Evolutionary conservation across 2,329 filamentous ascomycete species (phyloP).

Genomic region (Verticillium albo-atrum): DNA sequence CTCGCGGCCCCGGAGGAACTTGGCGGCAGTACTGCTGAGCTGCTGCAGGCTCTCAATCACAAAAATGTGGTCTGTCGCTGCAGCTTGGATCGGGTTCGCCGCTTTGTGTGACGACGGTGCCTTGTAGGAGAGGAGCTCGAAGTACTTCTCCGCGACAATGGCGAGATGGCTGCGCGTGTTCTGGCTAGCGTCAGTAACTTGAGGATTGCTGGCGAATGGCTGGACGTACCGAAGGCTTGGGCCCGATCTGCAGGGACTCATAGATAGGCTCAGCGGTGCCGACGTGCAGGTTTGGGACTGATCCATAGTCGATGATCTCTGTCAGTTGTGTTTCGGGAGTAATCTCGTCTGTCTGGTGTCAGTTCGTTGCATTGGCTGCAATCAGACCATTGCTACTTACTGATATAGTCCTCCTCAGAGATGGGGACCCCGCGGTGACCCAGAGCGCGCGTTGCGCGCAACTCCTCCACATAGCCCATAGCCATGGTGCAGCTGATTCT

Average conservation of each 20-base stretch:
- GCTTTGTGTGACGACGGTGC: constrained; percentile 48
- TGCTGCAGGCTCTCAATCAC: constrained; percentile 35
- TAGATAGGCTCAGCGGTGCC: constrained; percentile 32
- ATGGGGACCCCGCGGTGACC: constrained; percentile 35
- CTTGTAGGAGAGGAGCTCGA: constrained; percentile 44
- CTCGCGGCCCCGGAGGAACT: constrained; percentile 26
- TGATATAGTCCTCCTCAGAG: constrained; percentile 37
- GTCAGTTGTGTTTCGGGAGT: constrained; percentile 32
- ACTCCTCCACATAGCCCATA: constrained; percentile 48
- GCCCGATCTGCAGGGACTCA: constrained; percentile 43
- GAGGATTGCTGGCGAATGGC: background rate
- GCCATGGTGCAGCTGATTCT: constrained; percentile 46
- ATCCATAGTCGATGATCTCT: constrained; percentile 46
- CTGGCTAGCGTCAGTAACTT: constrained; percentile 24
- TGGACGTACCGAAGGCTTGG: constrained; percentile 42
- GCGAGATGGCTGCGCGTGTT: constrained; percentile 43
- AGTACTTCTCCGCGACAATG: constrained; percentile 45
- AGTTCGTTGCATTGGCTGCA: background rate
- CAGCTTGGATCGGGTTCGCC: constrained; percentile 28
- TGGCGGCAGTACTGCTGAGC: constrained; percentile 36
- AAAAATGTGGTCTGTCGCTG: constrained; percentile 38
- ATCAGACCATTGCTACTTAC: constrained; percentile 12
- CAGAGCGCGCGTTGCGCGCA: constrained; percentile 38
- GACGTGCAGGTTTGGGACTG: constrained; percentile 43
- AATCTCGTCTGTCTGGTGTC: constrained; percentile 31